phyloP scores from a whole-genome alignment of 139 green algal genomes.

The Coelastrella sp. region DNA sequence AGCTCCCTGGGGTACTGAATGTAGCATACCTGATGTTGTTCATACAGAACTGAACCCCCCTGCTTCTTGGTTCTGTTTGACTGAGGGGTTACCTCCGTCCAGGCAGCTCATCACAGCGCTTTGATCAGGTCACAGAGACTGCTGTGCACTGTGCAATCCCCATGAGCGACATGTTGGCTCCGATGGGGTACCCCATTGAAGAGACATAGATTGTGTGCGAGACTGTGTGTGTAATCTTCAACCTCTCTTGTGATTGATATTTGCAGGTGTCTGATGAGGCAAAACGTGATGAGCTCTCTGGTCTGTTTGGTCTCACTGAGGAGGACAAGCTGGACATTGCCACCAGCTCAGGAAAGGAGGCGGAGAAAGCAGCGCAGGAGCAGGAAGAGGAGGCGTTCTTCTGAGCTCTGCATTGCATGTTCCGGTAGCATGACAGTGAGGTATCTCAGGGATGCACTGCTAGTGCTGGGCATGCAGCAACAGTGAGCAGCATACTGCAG shows the following conservation, averaged over 20 bases:
- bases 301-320: slow-evolving; percentile 71
- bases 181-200: no score
- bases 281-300: slow-evolving; percentile 65
- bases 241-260: not conserved
- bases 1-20: no score
- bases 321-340: slow-evolving; percentile 56
- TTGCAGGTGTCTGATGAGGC: slow-evolving; percentile 56
- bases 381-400: slow-evolving; percentile 45
- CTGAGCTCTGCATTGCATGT: no score
- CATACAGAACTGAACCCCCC: no score
- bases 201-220: no score
- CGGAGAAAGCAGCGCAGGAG: slow-evolving; percentile 3
- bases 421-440: no score
- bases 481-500: not conserved
- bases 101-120: not conserved
- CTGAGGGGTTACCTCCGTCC: not conserved
- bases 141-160: no score
- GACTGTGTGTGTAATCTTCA: not conserved
- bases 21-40: no score
- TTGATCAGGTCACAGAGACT: no score
- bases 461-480: not conserved
- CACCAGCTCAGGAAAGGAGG: slow-evolving; percentile 9
- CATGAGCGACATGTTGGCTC: no score
- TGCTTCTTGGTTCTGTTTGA: no score
- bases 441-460: not conserved